Percentiles rank a stretch among this genome's conserved stretches.
Conservation (phyloP, 2,329 filamentous ascomycete species). For the Cladorrhinum sp. region DNA sequence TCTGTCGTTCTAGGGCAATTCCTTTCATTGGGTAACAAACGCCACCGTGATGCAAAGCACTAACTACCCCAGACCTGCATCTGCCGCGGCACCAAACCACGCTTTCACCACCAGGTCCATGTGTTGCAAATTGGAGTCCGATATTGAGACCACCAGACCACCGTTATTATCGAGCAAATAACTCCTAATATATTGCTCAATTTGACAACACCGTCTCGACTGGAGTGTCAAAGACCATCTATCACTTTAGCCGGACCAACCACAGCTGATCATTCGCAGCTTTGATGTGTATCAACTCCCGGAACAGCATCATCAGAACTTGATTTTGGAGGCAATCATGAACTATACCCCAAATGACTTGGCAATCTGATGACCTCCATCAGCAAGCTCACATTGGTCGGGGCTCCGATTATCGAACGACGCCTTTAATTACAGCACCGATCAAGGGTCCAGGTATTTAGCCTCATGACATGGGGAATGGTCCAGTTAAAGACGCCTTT, state of each 20-base stretch:
- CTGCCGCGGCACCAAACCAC: conserved; percentile 7
- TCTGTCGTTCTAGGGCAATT: neutral
- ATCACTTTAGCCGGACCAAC: conserved; percentile 17
- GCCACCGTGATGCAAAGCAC: neutral
- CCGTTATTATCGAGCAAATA: too few relatives aligned
- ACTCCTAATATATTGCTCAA: conserved; percentile 11
- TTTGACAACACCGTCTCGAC: neutral
- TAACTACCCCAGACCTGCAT: conserved; percentile 1
- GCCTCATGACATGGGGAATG: conserved; percentile 11
- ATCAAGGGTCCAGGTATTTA: conserved; percentile 8
- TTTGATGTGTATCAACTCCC: neutral
- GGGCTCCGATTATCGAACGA: neutral
- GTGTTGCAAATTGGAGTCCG: too few relatives aligned
- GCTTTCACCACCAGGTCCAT: neutral
- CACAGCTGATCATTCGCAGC: neutral
- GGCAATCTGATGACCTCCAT: neutral
- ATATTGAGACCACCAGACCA: too few relatives aligned
- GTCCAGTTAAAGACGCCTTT: neutral
- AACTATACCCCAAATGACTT: neutral
- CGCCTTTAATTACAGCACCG: neutral
- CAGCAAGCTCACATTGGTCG: too few relatives aligned
- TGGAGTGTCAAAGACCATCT: neutral
- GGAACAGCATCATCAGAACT: conserved; percentile 2
- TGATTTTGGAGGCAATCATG: too few relatives aligned
- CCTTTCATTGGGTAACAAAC: neutral